Percentiles rank a stretch among this genome's conserved stretches.
These are phyloP conservation scores for Kewa caespitosa DNA, from an alignment of 179 eudicot genomes.

Conservation along the genomic window DNA sequence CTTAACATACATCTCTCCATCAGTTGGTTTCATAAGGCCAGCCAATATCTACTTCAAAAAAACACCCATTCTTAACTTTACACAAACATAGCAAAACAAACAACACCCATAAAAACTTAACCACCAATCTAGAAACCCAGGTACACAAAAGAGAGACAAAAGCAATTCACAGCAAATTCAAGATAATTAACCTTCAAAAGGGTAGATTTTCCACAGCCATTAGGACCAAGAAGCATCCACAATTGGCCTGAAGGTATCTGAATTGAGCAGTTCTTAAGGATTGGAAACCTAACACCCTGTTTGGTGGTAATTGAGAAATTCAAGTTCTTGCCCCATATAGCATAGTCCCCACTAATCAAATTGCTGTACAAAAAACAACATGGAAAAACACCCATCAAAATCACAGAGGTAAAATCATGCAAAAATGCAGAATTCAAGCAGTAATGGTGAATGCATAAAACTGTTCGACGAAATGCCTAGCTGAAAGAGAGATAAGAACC, in stretches of 20 bases:
- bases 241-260: slow-evolving; percentile 78
- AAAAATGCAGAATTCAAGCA: neutral
- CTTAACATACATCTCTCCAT: slow-evolving; percentile 60
- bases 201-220: slow-evolving; percentile 94
- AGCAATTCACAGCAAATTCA: neutral
- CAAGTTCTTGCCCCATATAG: slow-evolving; percentile 64
- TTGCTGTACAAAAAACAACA: slow-evolving; percentile 19
- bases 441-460: slow-evolving; percentile 11
- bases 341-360: slow-evolving; percentile 31
- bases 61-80: neutral
- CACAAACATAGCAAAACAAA: neutral
- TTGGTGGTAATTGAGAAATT: slow-evolving; percentile 48
- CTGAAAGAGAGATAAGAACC: slow-evolving; percentile 18
- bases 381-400: slow-evolving; percentile 10
- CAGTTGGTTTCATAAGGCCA: slow-evolving; percentile 67
- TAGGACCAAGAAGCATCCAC: slow-evolving; percentile 99
- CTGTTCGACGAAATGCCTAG: slow-evolving; percentile 35
- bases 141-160: neutral
- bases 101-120: neutral
- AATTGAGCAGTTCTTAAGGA: slow-evolving; percentile 78
- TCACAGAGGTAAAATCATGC: neutral
- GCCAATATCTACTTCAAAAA: slow-evolving; percentile 70
- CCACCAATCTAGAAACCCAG: neutral
- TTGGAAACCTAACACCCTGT: slow-evolving; percentile 44
- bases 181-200: slow-evolving; percentile 60